Evolutionary conservation across 495 filamentous ascomycete genomes (phyloP).

Genomic region (Annulohypoxylon bovei): DNA sequence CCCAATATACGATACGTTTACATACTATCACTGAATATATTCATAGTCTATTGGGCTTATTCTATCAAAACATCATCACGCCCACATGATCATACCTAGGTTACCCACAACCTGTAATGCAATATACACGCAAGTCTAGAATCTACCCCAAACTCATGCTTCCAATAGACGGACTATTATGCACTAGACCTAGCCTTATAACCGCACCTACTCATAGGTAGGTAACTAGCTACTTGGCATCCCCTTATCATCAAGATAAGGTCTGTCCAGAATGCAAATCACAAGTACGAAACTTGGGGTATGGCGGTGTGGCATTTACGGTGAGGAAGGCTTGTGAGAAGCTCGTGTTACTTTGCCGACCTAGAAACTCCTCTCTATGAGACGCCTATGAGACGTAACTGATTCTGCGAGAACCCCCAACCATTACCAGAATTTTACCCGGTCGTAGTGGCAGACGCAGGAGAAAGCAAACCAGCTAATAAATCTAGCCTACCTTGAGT

Average conservation of each 20-base stretch:
- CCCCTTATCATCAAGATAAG: conserved; percentile 10
- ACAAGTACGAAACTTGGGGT: conserved; percentile 25
- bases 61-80: conserved; percentile 1
- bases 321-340: conserved; percentile 37
- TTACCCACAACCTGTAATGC: neutral
- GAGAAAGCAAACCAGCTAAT: conserved; percentile 32
- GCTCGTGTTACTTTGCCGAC: conserved; percentile 38
- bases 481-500: conserved; percentile 39
- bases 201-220: conserved; percentile 13
- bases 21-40: neutral
- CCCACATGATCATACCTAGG: neutral
- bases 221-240: conserved; percentile 12
- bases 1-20: neutral
- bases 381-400: conserved; percentile 42
- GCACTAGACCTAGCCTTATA: conserved; percentile 18
- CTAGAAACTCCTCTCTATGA: conserved; percentile 44
- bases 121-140: conserved; percentile 9
- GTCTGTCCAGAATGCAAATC: conserved; percentile 30
- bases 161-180: conserved; percentile 6
- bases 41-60: neutral
- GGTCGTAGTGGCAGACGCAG: conserved; percentile 21
- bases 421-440: conserved; percentile 32
- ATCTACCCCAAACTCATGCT: conserved; percentile 11
- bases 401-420: conserved; percentile 29
- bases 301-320: conserved; percentile 31